Evolutionary conservation across 805 yeast species (phyloP), one percentile per base, ranked within the genome.

Genomic region (Candida gorgasii): DNA sequence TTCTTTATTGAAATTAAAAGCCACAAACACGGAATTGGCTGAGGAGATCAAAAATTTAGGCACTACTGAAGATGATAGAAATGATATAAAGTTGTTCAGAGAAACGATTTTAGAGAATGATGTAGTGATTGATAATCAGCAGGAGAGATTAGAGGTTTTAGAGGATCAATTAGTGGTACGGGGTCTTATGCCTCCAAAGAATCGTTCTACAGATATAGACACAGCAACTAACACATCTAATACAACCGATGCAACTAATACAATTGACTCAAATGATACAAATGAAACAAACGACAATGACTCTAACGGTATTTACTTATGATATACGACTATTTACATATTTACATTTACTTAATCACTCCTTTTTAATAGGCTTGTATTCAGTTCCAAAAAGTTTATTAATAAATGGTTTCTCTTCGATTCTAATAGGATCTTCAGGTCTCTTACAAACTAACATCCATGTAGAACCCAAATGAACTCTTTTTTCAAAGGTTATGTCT

Each of bases 391-490:
- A 66, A 39, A 71, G 55, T 51, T 65, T 69, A 45, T 67, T 63
- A 42, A 64, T 53, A 48, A 70, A 70, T 14, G 74, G 67, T 51
- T 69, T 69, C 44, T 69, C 75, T 31, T 66, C 69, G 32, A 58
- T 36, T 59, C 69, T 52, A 69, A 68, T 69, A 5, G 76, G 71
- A 57, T 85, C 92, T 42, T 81, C 84, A n/a, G 84, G 84, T 51
- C 76, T 72, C 64, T 86, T 86, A 32, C 89, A 85, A 6, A 85
- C 80, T 51, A 85, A 72, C 64, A 85, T 77, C 93, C 93, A 90
- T 4, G 97, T 89, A 1, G 98, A 86, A 15, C 98, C 98, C 47
- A 93, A 75, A 65, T 93, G 97, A 15, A 81, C 81, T 50, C 96
- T 73, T 48, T 79, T 80, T 55, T 87, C 92, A 51, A 80, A 82